Evolutionary conservation across 768 basidiomycete genomes (phyloP).

Genomic region (Phlebiopsis flavidoalba): DNA sequence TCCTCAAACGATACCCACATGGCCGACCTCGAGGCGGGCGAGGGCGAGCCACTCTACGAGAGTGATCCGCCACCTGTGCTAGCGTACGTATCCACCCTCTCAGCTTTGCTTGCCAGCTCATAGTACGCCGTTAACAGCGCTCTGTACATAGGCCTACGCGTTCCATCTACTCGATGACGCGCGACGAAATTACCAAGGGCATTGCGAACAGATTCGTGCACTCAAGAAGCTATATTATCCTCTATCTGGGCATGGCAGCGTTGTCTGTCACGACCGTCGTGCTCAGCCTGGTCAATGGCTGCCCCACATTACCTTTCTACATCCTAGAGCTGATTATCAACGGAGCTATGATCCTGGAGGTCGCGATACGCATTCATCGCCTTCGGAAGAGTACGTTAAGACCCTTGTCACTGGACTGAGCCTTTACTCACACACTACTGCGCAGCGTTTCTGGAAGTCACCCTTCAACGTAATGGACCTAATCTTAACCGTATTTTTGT

Average conservation of each 20-base stretch:
- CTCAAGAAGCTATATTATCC: constrained; percentile 79
- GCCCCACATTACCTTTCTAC: constrained; percentile 86
- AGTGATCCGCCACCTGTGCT: constrained; percentile 10
- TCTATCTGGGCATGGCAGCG: constrained; percentile 87
- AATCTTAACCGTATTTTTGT: constrained; percentile 84
- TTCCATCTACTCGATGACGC: constrained; percentile 82
- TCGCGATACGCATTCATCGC: constrained; percentile 88
- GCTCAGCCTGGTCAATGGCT: constrained; percentile 76
- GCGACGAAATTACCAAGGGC: constrained; percentile 76
- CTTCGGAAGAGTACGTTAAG: constrained; percentile 74
- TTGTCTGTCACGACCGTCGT: constrained; percentile 83
- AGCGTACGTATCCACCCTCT: constrained; percentile 18
- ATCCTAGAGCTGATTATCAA: constrained; percentile 88
- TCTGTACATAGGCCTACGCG: constrained; percentile 51
- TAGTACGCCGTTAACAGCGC: constrained; percentile 17
- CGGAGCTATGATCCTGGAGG: constrained; percentile 90
- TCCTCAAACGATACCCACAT: constrained; percentile 18
- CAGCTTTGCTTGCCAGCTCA: constrained; percentile 13
- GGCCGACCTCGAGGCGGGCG: constrained; percentile 27
- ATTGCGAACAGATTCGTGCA: constrained; percentile 90
- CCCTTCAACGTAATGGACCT: constrained; percentile 89
- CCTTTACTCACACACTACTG: not conserved
- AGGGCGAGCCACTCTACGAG: constrained; percentile 24
- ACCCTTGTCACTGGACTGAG: not conserved
- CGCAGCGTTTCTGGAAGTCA: constrained; percentile 95